Evolutionary conservation across 257 asterid species (phyloP), one percentile per base, ranked within the genome.

Genomic region (Ajuga chamaepitys): DNA sequence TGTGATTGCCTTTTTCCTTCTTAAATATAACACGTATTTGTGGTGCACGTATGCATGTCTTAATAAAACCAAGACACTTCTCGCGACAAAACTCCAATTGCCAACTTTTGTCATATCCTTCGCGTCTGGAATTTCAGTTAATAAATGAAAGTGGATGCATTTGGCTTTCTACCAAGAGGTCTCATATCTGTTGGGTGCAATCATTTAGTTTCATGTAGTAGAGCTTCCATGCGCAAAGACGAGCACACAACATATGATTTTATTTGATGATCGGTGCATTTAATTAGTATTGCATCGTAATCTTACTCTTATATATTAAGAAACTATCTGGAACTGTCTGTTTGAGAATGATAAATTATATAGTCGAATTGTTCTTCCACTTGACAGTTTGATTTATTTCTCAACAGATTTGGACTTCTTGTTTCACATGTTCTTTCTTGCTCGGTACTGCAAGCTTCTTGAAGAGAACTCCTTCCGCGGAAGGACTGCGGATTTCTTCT

Each of bases 391-490:
- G 26, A 58, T 61, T 42, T 51, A 32, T 47, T 61, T 54, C 64
- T 75, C 73, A 72, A 41, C 99, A 94, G 99, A 94, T 68, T 77
- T 94, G 94, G 97, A 94, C 83, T 94, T 94, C 68, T 74, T 94
- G 83, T 94, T 94, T 78, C 99, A 94, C 92, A 94, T 94, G 99
- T 94, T 94, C 88, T 94, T 94, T 78, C 92, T 94, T 64, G 99
- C 96, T 59, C 95, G 99, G 12, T 94, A 94, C 87, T 94, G 97
- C 91, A 94, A 90, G 87, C 99, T 90, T 76, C 93, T 90, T 42
- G 99, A 94, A 77, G 99, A 94, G 80, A 90, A 94, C 70, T 84
- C 97, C 57, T 94, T 89, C 67, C 89, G 99, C 50, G 96, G 97
- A 71, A 86, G 95, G 82, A 86, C 99, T 6, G 97, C 99, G 1